phyloP scores from a whole-genome alignment of 2,329 filamentous ascomycete genomes.

The Ophiostoma perfectum region DNA sequence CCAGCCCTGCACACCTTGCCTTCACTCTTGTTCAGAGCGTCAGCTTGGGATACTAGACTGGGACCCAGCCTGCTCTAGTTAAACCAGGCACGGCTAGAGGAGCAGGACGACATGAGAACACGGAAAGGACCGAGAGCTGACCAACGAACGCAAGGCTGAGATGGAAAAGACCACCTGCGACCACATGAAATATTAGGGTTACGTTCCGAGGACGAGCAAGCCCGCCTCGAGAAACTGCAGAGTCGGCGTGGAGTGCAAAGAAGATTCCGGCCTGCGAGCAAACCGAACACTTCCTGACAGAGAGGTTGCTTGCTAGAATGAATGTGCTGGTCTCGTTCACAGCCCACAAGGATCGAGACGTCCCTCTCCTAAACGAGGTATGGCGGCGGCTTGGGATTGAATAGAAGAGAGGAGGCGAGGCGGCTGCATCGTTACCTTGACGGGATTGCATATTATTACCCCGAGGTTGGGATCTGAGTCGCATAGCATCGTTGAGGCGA shows the following conservation, averaged over 20 bases:
- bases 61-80: background rate
- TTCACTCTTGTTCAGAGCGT: background rate
- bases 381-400: slow-evolving; percentile 9
- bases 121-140: background rate
- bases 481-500: background rate
- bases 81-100: slow-evolving; percentile 10
- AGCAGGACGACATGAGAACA: slow-evolving; percentile 23
- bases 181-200: slow-evolving; percentile 84
- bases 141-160: slow-evolving; percentile 63
- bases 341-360: background rate
- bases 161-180: slow-evolving; percentile 36
- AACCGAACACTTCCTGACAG: slow-evolving; percentile 5
- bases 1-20: background rate
- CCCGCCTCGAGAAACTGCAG: slow-evolving; percentile 64
- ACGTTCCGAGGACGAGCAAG: slow-evolving; percentile 67
- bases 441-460: slow-evolving; percentile 4
- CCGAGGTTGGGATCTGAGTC: background rate
- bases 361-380: background rate
- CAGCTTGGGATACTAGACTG: background rate
- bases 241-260: slow-evolving; percentile 66
- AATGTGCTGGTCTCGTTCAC: background rate
- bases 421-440: background rate
- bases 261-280: background rate
- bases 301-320: slow-evolving; percentile 16
- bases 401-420: background rate